Evolutionary conservation across 2,329 filamentous ascomycete species (phyloP).

Genomic region (Ophiostoma triangulosporum): DNA sequence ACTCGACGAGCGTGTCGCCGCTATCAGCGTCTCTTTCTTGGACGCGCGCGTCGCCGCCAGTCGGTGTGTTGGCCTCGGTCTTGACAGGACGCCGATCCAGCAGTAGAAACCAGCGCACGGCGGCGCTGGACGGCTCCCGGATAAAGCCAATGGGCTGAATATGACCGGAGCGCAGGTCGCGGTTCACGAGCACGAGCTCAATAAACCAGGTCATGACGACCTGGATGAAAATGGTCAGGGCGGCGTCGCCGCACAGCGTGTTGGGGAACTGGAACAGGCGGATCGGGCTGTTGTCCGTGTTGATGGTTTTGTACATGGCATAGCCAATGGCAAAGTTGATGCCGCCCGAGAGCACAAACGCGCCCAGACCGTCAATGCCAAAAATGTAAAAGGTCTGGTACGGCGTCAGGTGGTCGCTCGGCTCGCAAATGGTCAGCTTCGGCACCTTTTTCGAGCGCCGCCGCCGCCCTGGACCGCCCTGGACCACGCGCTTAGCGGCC

Average conservation of each 20-base stretch:
- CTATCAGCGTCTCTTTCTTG: not conserved
- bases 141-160: constrained; percentile 35
- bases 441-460: constrained; percentile 7
- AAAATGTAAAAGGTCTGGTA: constrained; percentile 38
- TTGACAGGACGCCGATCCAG: constrained; percentile 19
- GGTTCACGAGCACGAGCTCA: constrained; percentile 33
- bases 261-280: constrained; percentile 36
- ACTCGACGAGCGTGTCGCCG: constrained; percentile 11
- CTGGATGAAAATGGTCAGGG: constrained; percentile 38
- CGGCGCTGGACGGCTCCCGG: constrained; percentile 20
- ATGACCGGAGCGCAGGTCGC: constrained; percentile 29
- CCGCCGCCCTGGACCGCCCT: not conserved
- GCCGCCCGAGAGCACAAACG: constrained; percentile 32
- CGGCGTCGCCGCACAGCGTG: constrained; percentile 36
- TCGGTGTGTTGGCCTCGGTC: not conserved
- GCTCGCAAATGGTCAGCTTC: constrained; percentile 16
- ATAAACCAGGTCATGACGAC: constrained; percentile 37
- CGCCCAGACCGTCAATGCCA: constrained; percentile 31
- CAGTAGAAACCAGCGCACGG: constrained; percentile 31
- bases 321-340: constrained; percentile 41
- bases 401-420: constrained; percentile 26
- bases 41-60: not conserved
- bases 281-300: constrained; percentile 25
- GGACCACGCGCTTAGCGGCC: constrained; percentile 8
- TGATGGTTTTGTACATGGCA: constrained; percentile 32